Conservation (phyloP, 495 filamentous ascomycete species). For the Aspergillus coremiiformis region DNA sequence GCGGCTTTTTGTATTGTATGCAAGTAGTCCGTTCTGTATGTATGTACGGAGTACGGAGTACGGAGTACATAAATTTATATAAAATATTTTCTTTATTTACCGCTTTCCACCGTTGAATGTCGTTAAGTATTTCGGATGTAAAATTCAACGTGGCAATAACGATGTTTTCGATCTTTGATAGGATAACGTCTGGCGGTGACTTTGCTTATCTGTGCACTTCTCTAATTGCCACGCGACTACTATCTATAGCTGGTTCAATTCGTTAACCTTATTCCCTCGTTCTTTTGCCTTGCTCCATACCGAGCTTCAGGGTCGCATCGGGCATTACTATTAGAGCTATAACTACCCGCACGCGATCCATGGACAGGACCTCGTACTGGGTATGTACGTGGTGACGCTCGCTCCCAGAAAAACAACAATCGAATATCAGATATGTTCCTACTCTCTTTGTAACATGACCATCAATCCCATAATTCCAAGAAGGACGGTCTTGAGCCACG, state of each 20-base stretch:
- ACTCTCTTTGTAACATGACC: slow-evolving; percentile 90
- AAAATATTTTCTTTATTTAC: background rate
- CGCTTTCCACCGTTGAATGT: background rate
- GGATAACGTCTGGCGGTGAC: background rate
- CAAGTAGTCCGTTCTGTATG: no score
- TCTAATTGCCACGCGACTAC: background rate
- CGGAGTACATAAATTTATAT: no score
- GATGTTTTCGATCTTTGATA: background rate
- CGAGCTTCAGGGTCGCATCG: background rate
- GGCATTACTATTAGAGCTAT: background rate
- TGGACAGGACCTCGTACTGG: background rate
- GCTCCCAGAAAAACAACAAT: background rate
- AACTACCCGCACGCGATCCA: background rate
- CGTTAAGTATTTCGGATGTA: no score
- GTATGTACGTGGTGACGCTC: background rate
- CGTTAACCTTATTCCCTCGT: background rate
- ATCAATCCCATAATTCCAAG: slow-evolving; percentile 91
- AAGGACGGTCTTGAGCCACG: slow-evolving; percentile 93
- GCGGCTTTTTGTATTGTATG: no score
- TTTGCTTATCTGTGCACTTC: background rate
- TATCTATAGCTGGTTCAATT: background rate
- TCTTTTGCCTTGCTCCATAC: background rate
- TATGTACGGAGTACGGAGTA: no score
- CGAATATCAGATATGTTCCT: slow-evolving; percentile 1
- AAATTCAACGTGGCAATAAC: background rate